Evolutionary conservation across 305 asterid species (phyloP).

Genomic region (Lippia alba): DNA sequence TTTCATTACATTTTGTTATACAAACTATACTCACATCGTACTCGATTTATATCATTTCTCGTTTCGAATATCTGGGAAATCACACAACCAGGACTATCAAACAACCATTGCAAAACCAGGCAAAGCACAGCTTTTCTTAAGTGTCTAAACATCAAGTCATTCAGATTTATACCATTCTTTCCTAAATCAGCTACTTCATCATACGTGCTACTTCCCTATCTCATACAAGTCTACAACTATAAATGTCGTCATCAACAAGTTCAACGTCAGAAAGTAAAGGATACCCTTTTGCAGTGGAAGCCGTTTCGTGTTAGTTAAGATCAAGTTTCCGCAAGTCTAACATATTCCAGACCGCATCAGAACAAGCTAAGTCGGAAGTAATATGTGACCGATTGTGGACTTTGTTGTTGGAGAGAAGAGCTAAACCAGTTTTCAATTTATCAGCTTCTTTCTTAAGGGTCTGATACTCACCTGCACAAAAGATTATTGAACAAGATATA

Average conservation of each 20-base stretch:
- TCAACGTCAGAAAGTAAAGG: not conserved
- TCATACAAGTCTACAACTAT: not conserved
- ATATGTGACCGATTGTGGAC: slow-evolving; percentile 38
- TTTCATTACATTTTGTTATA: no score
- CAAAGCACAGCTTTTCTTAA: slow-evolving; percentile 7
- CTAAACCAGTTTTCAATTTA: slow-evolving; percentile 48
- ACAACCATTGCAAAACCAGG: no score
- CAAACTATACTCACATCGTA: no score
- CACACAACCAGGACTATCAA: no score
- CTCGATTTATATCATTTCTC: no score
- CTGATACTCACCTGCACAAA: slow-evolving; percentile 58
- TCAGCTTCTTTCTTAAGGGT: slow-evolving; percentile 58
- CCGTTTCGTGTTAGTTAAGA: slow-evolving; percentile 39
- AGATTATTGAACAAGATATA: no score
- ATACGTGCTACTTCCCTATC: slow-evolving; percentile 8
- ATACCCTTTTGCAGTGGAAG: not conserved
- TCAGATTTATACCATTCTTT: slow-evolving; percentile 4
- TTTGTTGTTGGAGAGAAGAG: slow-evolving; percentile 36
- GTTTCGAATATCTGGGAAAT: not conserved
- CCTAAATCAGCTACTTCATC: slow-evolving; percentile 8
- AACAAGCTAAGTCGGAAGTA: slow-evolving; percentile 35
- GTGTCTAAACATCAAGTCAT: not conserved
- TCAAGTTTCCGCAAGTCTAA: slow-evolving; percentile 59
- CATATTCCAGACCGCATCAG: slow-evolving; percentile 52
- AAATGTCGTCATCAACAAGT: slow-evolving; percentile 11